Base-by-base conservation (phyloP, 768 basidiomycete species). In the Mycena olivaceomarginata region DNA sequence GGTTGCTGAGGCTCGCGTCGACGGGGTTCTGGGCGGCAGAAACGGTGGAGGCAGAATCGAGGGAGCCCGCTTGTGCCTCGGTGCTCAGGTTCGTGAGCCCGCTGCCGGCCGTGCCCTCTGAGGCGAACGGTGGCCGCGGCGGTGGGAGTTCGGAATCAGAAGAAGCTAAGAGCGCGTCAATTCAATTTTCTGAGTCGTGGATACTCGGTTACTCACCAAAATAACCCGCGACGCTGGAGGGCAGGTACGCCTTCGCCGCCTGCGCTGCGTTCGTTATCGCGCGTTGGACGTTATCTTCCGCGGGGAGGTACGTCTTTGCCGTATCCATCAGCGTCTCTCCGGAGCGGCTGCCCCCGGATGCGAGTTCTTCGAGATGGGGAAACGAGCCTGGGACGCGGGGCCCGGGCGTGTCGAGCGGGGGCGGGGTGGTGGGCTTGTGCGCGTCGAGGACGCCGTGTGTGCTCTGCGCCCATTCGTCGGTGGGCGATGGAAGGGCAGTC, bases 41-140 rank as follows among this genome's bases (percentile, higher is more conserved):
- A 20, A 39, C 37, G 6, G n/a, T 5, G 16, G 7, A 51, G 22
- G 74, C 63, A 48, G 37, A 53, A 31, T 31, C 31, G 16, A 57
- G 20, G 2, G 75, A 76, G n/a, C 75, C 75, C 10, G 75, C 65
- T 43, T 76, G 69, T 9, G 75, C 75, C n/a, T 76, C 56, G 0
- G 75, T 76, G 48, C 70, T 72, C 15, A 72, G 64, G 39, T 67
- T 68, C 5, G 70, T 66, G 3, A 57, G 16, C 3, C 10, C n/a
- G 40, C 60, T 63, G 16, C 7, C 31, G 15, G 11, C 18, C 39
- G 20, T 63, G 11, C 11, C 64, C 5, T 63, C 39, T 39, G 66
- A 16, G 56, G 65, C 37, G 11, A 71, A 41, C 5, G 66, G n/a
- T 20, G 59, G 64, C 3, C 37, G 70, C 43, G 31, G 75, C 4